phyloP scores from a whole-genome alignment of 768 basidiomycete genomes.

The Lactifluus subvellereus region DNA sequence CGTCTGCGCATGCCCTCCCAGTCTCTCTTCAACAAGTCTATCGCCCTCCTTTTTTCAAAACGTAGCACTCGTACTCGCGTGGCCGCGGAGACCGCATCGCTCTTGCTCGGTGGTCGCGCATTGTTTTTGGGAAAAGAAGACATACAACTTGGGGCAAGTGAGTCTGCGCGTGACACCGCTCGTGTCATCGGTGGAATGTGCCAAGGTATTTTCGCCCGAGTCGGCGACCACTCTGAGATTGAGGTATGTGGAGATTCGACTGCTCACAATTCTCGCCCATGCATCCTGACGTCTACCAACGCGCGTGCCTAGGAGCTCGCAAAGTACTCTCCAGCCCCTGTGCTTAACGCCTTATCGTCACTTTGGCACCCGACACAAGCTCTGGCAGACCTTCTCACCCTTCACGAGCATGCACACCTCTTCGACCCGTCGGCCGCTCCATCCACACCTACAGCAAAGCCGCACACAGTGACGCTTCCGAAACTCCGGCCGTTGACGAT shows the following conservation, averaged over 20 bases:
- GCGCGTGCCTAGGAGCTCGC: slow-evolving; percentile 71
- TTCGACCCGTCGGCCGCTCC: slow-evolving; percentile 36
- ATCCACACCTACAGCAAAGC: not conserved
- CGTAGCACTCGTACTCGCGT: slow-evolving; percentile 90
- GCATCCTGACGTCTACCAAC: not conserved
- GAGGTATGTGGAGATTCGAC: slow-evolving; percentile 54
- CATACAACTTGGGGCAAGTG: slow-evolving; percentile 96
- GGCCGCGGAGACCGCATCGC: slow-evolving; percentile 76
- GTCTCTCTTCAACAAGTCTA: slow-evolving; percentile 72
- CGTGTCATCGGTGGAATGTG: slow-evolving; percentile 92
- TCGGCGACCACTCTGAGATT: slow-evolving; percentile 87
- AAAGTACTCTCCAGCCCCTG: slow-evolving; percentile 84
- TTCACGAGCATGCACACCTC: slow-evolving; percentile 66
- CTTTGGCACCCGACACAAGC: slow-evolving; percentile 97
- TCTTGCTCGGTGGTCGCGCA: slow-evolving; percentile 78
- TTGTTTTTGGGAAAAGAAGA: slow-evolving; percentile 87
- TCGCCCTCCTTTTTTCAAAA: slow-evolving; percentile 90
- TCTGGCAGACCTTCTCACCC: slow-evolving; percentile 87
- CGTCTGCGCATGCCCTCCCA: slow-evolving; percentile 58
- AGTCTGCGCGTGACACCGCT: slow-evolving; percentile 76
- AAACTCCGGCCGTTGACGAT: slow-evolving; percentile 75
- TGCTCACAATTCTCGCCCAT: not conserved
- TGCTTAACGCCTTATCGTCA: slow-evolving; percentile 92
- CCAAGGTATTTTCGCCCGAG: slow-evolving; percentile 94
- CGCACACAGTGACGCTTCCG: slow-evolving; percentile 34